Evolutionary conservation across 2,329 filamentous ascomycete genomes (phyloP).

Genomic region (Fusarium lateritium): DNA sequence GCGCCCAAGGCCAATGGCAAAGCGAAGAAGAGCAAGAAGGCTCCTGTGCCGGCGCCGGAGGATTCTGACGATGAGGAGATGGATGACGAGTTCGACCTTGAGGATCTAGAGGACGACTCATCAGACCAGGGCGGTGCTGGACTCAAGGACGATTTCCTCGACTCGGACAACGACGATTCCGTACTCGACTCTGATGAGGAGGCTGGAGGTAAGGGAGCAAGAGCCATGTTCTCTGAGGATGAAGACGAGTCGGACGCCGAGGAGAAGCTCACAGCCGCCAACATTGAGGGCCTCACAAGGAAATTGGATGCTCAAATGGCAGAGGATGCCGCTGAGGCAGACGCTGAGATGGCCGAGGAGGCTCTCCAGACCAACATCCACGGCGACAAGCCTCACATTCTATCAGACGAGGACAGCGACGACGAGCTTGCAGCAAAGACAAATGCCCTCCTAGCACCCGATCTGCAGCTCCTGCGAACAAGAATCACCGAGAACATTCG

Average conservation of each 20-base stretch:
- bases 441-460: conserved; percentile 81
- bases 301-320: conserved; percentile 85
- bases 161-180: conserved; percentile 70
- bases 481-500: conserved; percentile 95
- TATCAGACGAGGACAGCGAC: conserved; percentile 75
- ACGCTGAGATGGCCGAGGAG: conserved; percentile 87
- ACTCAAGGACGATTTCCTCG: conserved; percentile 73
- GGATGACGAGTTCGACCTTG: conserved; percentile 60
- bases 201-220: conserved; percentile 61
- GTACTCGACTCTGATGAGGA: conserved; percentile 82
- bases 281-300: conserved; percentile 91
- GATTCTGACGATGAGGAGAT: conserved; percentile 61
- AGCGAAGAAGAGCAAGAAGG: conserved; percentile 53
- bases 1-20: conserved; percentile 49
- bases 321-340: conserved; percentile 84
- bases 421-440: conserved; percentile 71
- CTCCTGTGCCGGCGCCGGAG: conserved; percentile 59
- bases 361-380: conserved; percentile 95
- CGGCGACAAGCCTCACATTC: conserved; percentile 78
- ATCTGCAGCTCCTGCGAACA: conserved; percentile 88
- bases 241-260: conserved; percentile 90
- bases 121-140: conserved; percentile 56
- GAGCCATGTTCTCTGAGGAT: conserved; percentile 92
- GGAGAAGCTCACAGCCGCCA: conserved; percentile 93
- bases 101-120: conserved; percentile 62